Evolutionary conservation across 2,329 filamentous ascomycete genomes (phyloP).

Genomic region (Monilinia laxa): DNA sequence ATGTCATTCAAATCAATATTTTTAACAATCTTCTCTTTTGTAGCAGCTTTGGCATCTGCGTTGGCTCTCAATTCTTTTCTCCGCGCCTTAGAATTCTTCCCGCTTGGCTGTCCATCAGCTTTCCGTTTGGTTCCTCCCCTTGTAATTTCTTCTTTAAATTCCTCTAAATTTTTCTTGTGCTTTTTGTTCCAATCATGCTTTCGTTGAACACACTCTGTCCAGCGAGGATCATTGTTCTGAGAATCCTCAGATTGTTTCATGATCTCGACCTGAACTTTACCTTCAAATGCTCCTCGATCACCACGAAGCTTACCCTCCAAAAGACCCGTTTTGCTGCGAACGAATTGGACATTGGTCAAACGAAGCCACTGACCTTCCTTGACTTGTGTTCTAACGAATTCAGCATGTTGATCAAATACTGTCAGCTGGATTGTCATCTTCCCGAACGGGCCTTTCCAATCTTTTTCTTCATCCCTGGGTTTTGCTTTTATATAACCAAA

Average conservation of each 20-base stretch:
- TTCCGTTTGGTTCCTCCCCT: slow-evolving; percentile 39
- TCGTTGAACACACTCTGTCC: slow-evolving; percentile 60
- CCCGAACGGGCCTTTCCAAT: slow-evolving; percentile 76
- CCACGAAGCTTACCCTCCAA: slow-evolving; percentile 72
- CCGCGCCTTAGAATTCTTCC: slow-evolving; percentile 33
- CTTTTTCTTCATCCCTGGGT: slow-evolving; percentile 37
- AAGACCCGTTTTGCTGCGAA: slow-evolving; percentile 50
- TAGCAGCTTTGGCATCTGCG: slow-evolving; percentile 36
- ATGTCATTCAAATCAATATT: slow-evolving; percentile 37
- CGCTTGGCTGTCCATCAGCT: slow-evolving; percentile 23
- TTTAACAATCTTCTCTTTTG: slow-evolving; percentile 17
- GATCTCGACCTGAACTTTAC: slow-evolving; percentile 58
- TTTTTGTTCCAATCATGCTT: slow-evolving; percentile 59
- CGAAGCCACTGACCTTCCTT: slow-evolving; percentile 60
- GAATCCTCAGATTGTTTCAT: slow-evolving; percentile 46
- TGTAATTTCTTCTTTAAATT: slow-evolving; percentile 42
- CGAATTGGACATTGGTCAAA: slow-evolving; percentile 72
- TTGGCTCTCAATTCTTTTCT: slow-evolving; percentile 38
- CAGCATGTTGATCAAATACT: slow-evolving; percentile 67
- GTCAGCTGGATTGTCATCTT: slow-evolving; percentile 69
- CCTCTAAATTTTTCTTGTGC: slow-evolving; percentile 45
- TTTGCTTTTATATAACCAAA: slow-evolving; percentile 51
- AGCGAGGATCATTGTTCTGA: slow-evolving; percentile 48
- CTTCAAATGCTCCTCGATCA: slow-evolving; percentile 50
- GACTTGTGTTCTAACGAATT: slow-evolving; percentile 56